Evolutionary conservation across 2,329 filamentous ascomycete species (phyloP).

Genomic region (Cladobotryum protrusum): DNA sequence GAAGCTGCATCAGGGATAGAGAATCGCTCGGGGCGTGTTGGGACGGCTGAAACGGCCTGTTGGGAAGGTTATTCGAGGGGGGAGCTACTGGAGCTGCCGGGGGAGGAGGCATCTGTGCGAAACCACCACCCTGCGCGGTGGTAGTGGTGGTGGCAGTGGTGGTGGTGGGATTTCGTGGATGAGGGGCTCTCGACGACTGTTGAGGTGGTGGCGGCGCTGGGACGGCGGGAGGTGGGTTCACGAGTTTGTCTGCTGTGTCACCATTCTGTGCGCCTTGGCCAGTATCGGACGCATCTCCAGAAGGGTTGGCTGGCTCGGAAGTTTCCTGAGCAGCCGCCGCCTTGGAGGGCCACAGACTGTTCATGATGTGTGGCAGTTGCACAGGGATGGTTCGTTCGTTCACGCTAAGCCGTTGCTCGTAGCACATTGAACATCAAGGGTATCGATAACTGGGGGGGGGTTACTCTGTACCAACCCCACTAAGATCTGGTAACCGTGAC

Average conservation of each 20-base stretch:
- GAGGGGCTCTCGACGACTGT: not conserved
- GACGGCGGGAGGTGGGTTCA: slow-evolving; percentile 29
- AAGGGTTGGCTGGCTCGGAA: slow-evolving; percentile 36
- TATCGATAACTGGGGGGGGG: too few species aligned
- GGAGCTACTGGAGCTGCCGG: slow-evolving; percentile 2
- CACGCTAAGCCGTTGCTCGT: slow-evolving; percentile 2
- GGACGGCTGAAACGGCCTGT: slow-evolving; percentile 23
- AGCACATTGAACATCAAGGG: too few species aligned
- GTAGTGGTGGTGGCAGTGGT: not conserved
- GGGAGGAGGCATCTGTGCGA: slow-evolving; percentile 20
- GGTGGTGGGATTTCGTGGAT: not conserved
- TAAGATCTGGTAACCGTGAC: too few species aligned
- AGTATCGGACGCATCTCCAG: slow-evolving; percentile 24
- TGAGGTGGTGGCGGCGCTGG: slow-evolving; percentile 23
- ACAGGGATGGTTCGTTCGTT: slow-evolving; percentile 5
- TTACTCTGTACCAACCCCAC: too few species aligned
- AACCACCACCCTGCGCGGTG: not conserved
- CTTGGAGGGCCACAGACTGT: slow-evolving; percentile 37
- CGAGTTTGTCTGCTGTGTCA: slow-evolving; percentile 29
- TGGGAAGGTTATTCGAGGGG: slow-evolving; percentile 15
- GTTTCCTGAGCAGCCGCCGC: slow-evolving; percentile 31
- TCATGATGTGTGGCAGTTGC: slow-evolving; percentile 31
- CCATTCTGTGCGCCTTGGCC: slow-evolving; percentile 20
- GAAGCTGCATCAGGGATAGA: slow-evolving; percentile 67
- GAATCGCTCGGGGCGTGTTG: slow-evolving; percentile 54